A percentile compares a stretch with the other conserved stretches of the same genome.
Conservation (phyloP, 75 land plant genomes). For the Cupressus sempervirens region DNA sequence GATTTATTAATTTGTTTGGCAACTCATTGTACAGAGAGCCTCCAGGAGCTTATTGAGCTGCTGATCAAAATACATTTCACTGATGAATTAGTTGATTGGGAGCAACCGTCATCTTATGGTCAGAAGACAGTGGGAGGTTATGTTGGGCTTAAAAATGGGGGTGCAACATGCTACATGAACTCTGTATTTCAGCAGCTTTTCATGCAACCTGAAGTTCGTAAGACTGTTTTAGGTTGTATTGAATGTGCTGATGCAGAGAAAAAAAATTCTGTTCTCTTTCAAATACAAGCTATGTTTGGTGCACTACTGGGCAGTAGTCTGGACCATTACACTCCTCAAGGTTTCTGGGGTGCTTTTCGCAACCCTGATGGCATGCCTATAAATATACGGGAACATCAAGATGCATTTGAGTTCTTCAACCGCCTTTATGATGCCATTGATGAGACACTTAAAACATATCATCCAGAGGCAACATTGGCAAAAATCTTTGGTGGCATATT, state of each 20-base stretch:
- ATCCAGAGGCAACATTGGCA: slow-evolving; percentile 29
- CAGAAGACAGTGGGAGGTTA: slow-evolving; percentile 28
- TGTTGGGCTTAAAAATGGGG: slow-evolving; percentile 33
- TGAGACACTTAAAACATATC: slow-evolving; percentile 24
- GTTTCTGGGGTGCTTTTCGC: slow-evolving; percentile 33
- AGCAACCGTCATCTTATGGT: slow-evolving; percentile 28
- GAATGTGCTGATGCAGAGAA: slow-evolving; percentile 28
- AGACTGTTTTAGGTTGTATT: slow-evolving; percentile 21
- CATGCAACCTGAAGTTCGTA: slow-evolving; percentile 36
- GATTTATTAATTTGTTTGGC: slow-evolving; percentile 25
- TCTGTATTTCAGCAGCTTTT: slow-evolving; percentile 31
- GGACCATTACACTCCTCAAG: slow-evolving; percentile 34
- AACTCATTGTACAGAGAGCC: slow-evolving; percentile 25
- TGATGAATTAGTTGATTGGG: slow-evolving; percentile 27
- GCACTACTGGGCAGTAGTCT: slow-evolving; percentile 30
- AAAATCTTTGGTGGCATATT: slow-evolving; percentile 34
- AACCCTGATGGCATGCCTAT: slow-evolving; percentile 31
- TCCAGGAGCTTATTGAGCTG: slow-evolving; percentile 20
- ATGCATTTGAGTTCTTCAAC: slow-evolving; percentile 35
- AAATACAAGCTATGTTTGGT: slow-evolving; percentile 33
- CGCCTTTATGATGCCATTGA: slow-evolving; percentile 34
- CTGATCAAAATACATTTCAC: slow-evolving; percentile 22
- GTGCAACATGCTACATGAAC: slow-evolving; percentile 37
- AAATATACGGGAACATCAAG: slow-evolving; percentile 33
- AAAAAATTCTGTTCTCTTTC: slow-evolving; percentile 24